Conservation (phyloP, 345 rosid species). For the Eucalyptus pumila region DNA sequence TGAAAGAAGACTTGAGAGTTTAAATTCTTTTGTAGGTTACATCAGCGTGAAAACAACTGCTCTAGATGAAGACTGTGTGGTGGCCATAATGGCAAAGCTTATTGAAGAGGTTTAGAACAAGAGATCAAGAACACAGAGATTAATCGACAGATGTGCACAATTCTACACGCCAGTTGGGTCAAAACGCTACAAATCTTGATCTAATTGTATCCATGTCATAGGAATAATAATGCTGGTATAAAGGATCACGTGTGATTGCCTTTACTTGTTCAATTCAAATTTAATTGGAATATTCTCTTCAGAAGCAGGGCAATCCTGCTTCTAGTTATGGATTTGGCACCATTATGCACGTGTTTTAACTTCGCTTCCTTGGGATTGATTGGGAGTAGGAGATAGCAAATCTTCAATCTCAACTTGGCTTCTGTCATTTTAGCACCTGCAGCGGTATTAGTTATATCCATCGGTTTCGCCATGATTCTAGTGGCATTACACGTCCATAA, state of each 20-base stretch:
- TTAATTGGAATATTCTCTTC: too few species aligned
- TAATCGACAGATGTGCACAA: conserved; percentile 57
- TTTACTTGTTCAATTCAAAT: not conserved
- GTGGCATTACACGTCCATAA: conserved; percentile 23
- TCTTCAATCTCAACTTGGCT: not conserved
- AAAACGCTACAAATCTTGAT: not conserved
- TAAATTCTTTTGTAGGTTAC: too few species aligned
- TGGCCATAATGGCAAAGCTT: conserved; percentile 76
- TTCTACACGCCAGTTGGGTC: conserved; percentile 73
- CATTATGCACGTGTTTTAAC: not conserved
- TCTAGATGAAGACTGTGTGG: conserved; percentile 70
- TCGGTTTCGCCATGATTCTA: conserved; percentile 43
- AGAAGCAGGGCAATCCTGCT: too few species aligned
- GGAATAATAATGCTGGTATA: not conserved
- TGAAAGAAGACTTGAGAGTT: conserved; percentile 9
- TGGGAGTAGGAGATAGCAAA: not conserved
- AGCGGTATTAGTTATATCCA: conserved; percentile 46
- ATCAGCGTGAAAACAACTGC: conserved; percentile 56
- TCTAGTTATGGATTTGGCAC: not conserved
- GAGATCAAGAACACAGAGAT: conserved; percentile 60
- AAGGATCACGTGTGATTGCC: too few species aligned
- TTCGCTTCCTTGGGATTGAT: not conserved
- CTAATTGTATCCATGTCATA: not conserved
- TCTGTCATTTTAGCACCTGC: conserved; percentile 4
- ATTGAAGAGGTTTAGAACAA: conserved; percentile 89